Evolutionary conservation across 2,329 filamentous ascomycete genomes (phyloP).

Genomic region (Leptographium lundbergii): DNA sequence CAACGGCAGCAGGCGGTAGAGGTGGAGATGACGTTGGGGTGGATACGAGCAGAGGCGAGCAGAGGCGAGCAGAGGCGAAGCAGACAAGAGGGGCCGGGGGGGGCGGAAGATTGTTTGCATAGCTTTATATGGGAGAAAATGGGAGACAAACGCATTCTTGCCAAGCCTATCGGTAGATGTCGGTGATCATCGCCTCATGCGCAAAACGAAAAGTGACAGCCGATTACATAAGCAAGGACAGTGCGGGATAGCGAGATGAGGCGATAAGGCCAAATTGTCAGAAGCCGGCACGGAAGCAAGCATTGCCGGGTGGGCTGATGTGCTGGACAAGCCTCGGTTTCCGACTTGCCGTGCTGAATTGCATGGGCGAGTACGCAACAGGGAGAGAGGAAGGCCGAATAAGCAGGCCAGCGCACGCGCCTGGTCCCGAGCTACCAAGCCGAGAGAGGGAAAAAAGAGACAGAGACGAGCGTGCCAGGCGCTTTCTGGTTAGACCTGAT

Average conservation of each 20-base stretch:
- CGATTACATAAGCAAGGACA: neutral
- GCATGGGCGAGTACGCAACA: too few relatives aligned
- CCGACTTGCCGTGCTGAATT: too few relatives aligned
- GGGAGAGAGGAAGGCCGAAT: too few relatives aligned
- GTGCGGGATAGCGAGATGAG: neutral
- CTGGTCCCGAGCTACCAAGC: neutral
- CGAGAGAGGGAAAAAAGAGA: neutral
- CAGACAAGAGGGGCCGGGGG: neutral
- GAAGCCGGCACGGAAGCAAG: neutral
- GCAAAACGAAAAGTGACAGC: too few relatives aligned
- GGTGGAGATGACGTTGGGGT: neutral
- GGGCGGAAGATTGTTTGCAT: too few relatives aligned
- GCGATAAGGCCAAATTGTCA: too few relatives aligned
- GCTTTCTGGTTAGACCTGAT: neutral
- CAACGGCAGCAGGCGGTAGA: constrained; percentile 42
- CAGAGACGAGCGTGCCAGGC: neutral
- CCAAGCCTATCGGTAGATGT: too few relatives aligned
- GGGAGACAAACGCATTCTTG: too few relatives aligned
- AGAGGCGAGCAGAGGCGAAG: neutral
- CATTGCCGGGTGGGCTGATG: neutral
- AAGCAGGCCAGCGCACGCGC: neutral
- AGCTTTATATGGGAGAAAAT: too few relatives aligned
- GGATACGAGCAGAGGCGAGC: too few relatives aligned
- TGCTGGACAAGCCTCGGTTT: neutral
- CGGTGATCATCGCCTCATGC: too few relatives aligned